Conservation (phyloP, 2,329 filamentous ascomycete genomes). For the Calycina herbarum region DNA sequence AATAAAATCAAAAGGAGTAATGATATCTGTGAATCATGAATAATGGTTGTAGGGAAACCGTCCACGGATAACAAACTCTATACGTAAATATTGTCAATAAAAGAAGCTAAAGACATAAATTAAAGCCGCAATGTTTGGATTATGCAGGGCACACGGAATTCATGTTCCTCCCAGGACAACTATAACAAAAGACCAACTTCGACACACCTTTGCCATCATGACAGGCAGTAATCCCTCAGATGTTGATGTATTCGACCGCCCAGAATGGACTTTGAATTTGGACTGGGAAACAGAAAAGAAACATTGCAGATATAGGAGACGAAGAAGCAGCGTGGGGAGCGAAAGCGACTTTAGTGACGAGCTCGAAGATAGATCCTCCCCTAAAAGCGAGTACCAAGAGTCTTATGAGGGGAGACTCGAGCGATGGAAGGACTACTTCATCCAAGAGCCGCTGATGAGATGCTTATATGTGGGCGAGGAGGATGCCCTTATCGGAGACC, state of each 20-base stretch:
- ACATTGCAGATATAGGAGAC: background rate
- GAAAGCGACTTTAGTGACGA: conserved; percentile 2
- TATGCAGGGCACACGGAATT: background rate
- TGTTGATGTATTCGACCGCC: background rate
- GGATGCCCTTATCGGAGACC: background rate
- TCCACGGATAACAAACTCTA: background rate
- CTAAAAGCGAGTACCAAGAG: conserved; percentile 9
- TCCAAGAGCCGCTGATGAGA: conserved; percentile 20
- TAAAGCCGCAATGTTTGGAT: background rate
- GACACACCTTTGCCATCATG: background rate
- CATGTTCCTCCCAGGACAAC: background rate
- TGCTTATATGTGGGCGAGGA: conserved; percentile 15
- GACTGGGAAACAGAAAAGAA: background rate
- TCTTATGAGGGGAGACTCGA: conserved; percentile 21
- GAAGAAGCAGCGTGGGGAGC: background rate
- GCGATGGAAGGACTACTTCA: conserved; percentile 23
- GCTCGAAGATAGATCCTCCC: background rate
- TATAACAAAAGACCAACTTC: background rate
- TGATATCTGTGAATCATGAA: background rate
- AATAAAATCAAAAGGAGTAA: background rate
- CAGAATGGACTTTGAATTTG: background rate
- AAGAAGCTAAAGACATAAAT: background rate
- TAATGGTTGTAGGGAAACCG: background rate
- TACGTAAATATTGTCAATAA: background rate
- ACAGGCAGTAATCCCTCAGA: conserved; percentile 1